phyloP scores from a whole-genome alignment of 257 asterid species.

The Perilla frutescens region DNA sequence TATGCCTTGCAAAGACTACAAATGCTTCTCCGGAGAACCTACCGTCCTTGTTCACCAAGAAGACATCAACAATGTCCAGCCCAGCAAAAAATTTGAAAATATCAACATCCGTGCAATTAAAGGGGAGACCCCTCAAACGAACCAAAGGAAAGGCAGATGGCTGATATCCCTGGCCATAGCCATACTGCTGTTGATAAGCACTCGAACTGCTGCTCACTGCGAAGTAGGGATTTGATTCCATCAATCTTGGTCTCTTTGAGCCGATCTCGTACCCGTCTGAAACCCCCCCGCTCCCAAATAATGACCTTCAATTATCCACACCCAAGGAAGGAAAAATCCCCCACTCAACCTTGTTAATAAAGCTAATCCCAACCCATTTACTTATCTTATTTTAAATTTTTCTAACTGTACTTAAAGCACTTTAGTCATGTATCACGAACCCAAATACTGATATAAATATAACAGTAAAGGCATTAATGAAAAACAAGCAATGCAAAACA shows the following conservation, averaged over 20 bases:
- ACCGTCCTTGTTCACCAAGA: conserved; percentile 80
- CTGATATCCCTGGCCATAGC: conserved; percentile 54
- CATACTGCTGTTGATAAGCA: conserved; percentile 49
- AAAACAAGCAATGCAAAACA: no score
- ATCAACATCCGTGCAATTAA: conserved; percentile 79
- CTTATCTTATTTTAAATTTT: no score
- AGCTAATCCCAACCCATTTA: conserved; percentile 90
- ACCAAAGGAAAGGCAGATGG: conserved; percentile 77
- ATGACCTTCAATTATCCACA: conserved; percentile 94
- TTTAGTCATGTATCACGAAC: conserved; percentile 9
- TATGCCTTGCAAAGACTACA: conserved; percentile 77
- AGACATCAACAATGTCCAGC: conserved; percentile 84
- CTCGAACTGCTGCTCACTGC: conserved; percentile 87
- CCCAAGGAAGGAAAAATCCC: conserved; percentile 78
- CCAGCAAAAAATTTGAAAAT: conserved; percentile 85
- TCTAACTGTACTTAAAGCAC: conserved; percentile 26
- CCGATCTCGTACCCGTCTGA: conserved; percentile 99
- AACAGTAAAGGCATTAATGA: neutral
- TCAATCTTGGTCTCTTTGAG: conserved; percentile 99
- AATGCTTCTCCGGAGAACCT: conserved; percentile 91
- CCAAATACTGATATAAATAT: neutral
- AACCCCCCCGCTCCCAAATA: conserved; percentile 99
- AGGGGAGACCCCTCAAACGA: conserved; percentile 93
- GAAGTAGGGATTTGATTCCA: conserved; percentile 99
- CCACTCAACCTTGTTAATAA: conserved; percentile 98